Evolutionary conservation across 768 basidiomycete species (phyloP), one percentile per base, ranked within the genome.

Genomic region (Gelatoporia subvermispora): DNA sequence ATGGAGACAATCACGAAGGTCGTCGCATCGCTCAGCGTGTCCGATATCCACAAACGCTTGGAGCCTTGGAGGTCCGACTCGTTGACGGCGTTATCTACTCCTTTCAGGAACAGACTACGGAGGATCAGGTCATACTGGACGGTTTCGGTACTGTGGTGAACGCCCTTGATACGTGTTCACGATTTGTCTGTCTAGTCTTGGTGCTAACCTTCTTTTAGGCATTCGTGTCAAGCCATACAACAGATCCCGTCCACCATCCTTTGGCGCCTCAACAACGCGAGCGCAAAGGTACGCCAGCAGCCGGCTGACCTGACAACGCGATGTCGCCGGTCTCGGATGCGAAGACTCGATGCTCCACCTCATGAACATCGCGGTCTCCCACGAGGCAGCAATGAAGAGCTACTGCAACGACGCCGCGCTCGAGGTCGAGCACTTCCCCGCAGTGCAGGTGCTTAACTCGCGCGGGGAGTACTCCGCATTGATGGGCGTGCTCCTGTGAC

Each of bases 1-100:
- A 99, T 99, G 96, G 96, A 99, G 72, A 98, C 96, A 0, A 96
- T 98, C 58, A 97, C 93, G 18, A 95, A 96, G 66, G 96, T 99
- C 41, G 77, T 99, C 43, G 84, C 86, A 15, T 88, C 85, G 5
- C 81, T 95, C 1, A 93, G 96, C 43, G 94, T 95, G n/a, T 90
- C 95, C 0, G 95, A 98, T 62, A 88, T 98, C 43, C 95, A 98
- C 61, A 94, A 98, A 68, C 78, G 94, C 46, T 76, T 99, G 37
- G n/a, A n/a, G n/a, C n/a, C n/a, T n/a, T n/a, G n/a, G 95, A 99
- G 68, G 82, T 94, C 24, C 80, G 90, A 48, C 80, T 99, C 11
- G 90, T 98, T 22, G 96, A 99, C 60, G 95, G 96, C 34, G 98
- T 99, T 70, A 97, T 98, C 68, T 97, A 95, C 64, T 86, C 96